These are phyloP conservation scores for Cotoneaster glaucophyllus DNA, from an alignment of 306 rosid genomes.

Conservation along the genomic window DNA sequence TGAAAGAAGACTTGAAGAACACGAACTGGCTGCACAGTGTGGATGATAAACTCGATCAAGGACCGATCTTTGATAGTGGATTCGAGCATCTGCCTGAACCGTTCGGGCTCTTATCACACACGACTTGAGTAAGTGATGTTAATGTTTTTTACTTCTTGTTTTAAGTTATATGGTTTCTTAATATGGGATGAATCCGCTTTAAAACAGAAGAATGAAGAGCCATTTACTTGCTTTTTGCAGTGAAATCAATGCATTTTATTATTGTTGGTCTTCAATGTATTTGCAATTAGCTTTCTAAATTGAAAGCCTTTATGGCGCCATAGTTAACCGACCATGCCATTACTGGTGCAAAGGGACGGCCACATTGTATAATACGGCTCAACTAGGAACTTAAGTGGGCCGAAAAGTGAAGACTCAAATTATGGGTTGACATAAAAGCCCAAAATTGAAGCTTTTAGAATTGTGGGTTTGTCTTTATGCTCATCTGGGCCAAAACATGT, in stretches of 20 bases:
- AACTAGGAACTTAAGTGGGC: not conserved
- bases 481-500: not conserved
- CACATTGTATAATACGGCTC: too few relatives aligned
- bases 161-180: slow-evolving; percentile 23
- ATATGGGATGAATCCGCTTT: slow-evolving; percentile 35
- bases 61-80: slow-evolving; percentile 77
- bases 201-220: slow-evolving; percentile 40
- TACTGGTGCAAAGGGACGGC: too few relatives aligned
- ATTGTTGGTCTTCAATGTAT: slow-evolving; percentile 16
- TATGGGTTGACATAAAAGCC: not conserved
- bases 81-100: slow-evolving; percentile 93
- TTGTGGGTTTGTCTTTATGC: not conserved
- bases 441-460: not conserved
- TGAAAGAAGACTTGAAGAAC: slow-evolving; percentile 84
- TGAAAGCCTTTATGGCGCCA: not conserved
- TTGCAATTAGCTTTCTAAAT: slow-evolving; percentile 1
- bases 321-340: too few relatives aligned
- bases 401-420: not conserved
- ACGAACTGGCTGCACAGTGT: slow-evolving; percentile 81
- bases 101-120: slow-evolving; percentile 66
- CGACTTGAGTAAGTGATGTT: slow-evolving; percentile 8
- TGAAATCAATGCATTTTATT: slow-evolving; percentile 28
- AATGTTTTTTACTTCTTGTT: slow-evolving; percentile 17
- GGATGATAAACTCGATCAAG: slow-evolving; percentile 69
- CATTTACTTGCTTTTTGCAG: slow-evolving; percentile 24